phyloP scores from a whole-genome alignment of 805 yeast genomes.

The Yarrowia hollandica region DNA sequence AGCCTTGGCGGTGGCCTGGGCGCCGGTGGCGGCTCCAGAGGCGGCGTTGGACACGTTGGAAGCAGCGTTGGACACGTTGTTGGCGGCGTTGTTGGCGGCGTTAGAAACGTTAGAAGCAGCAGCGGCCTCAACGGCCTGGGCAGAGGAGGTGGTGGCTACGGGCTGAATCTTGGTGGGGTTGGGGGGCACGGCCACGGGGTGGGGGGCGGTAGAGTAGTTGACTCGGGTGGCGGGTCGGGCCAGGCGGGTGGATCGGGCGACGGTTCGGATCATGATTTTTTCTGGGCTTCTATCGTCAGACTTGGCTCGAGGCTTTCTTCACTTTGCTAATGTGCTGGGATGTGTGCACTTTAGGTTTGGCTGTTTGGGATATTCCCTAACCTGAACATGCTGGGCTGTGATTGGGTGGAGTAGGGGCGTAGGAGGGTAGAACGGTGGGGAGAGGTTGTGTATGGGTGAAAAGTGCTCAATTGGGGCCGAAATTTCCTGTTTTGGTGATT shows the following conservation, averaged over 20 bases:
- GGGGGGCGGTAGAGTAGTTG: conserved; percentile 29
- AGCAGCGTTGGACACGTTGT: conserved; percentile 6
- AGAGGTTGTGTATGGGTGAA: neutral
- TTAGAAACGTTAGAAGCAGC: neutral
- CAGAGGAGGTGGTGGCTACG: neutral
- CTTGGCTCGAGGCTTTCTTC: conserved; percentile 15
- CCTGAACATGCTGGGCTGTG: conserved; percentile 3
- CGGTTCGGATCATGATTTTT: conserved; percentile 24
- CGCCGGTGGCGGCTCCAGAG: neutral
- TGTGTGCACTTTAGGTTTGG: neutral
- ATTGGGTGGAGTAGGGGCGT: neutral
- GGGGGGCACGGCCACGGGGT: conserved; percentile 29
- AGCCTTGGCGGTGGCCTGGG: conserved; percentile 27
- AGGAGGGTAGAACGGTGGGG: neutral
- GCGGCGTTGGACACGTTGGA: conserved; percentile 3
- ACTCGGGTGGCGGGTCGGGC: conserved; percentile 13
- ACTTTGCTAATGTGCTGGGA: conserved; percentile 24
- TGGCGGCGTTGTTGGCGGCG: neutral
- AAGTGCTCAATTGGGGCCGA: neutral
- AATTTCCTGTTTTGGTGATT: no score
- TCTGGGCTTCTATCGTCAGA: neutral
- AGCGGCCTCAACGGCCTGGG: neutral
- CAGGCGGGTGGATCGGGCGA: conserved; percentile 26
- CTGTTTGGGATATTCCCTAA: neutral
- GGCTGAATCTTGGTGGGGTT: conserved; percentile 24